Percentiles rank a stretch among this genome's conserved stretches.
These are phyloP conservation scores for Phaeomoniella chlamydospora DNA, from an alignment of 2,329 filamentous ascomycete species.

Conservation along the genomic window DNA sequence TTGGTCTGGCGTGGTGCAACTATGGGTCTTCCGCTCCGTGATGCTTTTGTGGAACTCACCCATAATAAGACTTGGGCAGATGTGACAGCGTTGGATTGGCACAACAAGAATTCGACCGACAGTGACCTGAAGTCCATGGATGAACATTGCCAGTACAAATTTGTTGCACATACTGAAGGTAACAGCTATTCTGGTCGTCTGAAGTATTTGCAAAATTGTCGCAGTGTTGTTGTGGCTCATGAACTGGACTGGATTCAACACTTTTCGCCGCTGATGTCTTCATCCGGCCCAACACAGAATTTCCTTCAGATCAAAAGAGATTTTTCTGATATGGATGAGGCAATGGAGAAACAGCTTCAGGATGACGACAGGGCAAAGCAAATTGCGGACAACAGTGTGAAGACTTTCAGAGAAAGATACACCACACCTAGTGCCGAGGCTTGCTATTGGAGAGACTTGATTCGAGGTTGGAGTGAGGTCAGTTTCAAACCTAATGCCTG, in stretches of 20 bases:
- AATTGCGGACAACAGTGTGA: conserved; percentile 34
- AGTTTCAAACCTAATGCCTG: neutral
- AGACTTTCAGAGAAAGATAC: conserved; percentile 36
- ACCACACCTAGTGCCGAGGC: conserved; percentile 39
- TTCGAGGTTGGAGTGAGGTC: conserved; percentile 16
- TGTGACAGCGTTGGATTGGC: conserved; percentile 26
- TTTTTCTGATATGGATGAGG: conserved; percentile 40
- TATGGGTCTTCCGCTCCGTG: conserved; percentile 22
- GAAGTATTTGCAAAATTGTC: conserved; percentile 39
- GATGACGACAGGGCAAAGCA: conserved; percentile 28
- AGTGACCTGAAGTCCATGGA: conserved; percentile 32
- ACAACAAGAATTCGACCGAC: conserved; percentile 20
- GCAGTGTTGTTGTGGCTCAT: conserved; percentile 34
- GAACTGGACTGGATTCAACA: conserved; percentile 33
- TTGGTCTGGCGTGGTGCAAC: conserved; percentile 34
- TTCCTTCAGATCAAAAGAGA: conserved; percentile 33
- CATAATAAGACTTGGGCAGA: conserved; percentile 30
- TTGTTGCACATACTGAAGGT: conserved; percentile 38
- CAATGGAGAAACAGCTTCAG: conserved; percentile 26
- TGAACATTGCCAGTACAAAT: conserved; percentile 41
- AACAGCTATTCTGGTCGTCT: conserved; percentile 38
- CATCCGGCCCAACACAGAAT: conserved; percentile 32
- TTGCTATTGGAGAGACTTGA: conserved; percentile 39
- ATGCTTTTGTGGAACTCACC: conserved; percentile 22
- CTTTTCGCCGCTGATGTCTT: conserved; percentile 30